Conservation (phyloP, 306 rosid genomes). For the Cicer yamashitae region DNA sequence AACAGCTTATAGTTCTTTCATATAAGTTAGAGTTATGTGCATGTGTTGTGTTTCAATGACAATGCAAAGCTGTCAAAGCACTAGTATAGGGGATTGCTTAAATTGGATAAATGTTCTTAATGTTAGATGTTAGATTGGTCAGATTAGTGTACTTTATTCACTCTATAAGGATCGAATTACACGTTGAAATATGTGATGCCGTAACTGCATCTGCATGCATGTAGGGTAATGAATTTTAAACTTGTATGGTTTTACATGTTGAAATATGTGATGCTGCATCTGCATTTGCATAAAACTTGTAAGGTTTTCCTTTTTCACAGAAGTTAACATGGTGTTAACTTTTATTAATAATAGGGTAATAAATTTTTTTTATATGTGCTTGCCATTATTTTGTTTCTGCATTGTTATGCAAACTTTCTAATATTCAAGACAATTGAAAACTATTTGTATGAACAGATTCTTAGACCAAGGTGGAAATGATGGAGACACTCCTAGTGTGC, state of each 20-base stretch:
- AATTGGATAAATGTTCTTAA: slow-evolving; percentile 15
- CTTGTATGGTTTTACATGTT: not conserved
- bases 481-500: slow-evolving; percentile 56
- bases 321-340: not conserved
- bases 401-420: slow-evolving; percentile 13
- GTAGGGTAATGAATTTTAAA: not conserved
- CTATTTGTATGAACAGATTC: slow-evolving; percentile 54
- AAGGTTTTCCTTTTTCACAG: not conserved
- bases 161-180: slow-evolving; percentile 20
- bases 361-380: slow-evolving; percentile 17
- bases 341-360: slow-evolving; percentile 30
- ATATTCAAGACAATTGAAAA: slow-evolving; percentile 22
- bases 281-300: slow-evolving; percentile 26
- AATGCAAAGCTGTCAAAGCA: slow-evolving; percentile 2
- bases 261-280: slow-evolving; percentile 38
- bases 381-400: slow-evolving; percentile 7
- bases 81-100: not conserved
- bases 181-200: slow-evolving; percentile 31
- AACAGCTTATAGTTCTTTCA: slow-evolving; percentile 24
- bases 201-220: slow-evolving; percentile 30
- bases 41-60: slow-evolving; percentile 15
- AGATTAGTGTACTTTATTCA: slow-evolving; percentile 32
- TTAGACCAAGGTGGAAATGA: slow-evolving; percentile 52
- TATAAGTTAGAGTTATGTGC: slow-evolving; percentile 18
- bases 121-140: slow-evolving; percentile 30